Evolutionary conservation across 108 stramenopile genomes (phyloP).

Genomic region (Cyclotella atomus): DNA sequence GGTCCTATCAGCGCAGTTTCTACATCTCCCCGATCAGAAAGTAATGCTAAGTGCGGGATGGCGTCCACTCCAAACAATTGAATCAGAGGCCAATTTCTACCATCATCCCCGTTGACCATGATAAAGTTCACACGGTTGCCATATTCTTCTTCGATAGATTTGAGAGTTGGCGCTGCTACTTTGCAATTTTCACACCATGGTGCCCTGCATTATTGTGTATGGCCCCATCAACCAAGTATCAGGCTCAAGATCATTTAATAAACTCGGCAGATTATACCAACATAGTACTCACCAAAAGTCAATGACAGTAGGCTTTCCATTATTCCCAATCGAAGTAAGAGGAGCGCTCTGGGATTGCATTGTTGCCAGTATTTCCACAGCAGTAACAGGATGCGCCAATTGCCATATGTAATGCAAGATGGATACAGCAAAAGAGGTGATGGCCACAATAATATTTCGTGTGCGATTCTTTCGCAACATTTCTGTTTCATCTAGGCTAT

Average conservation of each 20-base stretch:
- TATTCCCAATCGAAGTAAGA: slow-evolving; percentile 63
- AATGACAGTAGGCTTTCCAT: slow-evolving; percentile 77
- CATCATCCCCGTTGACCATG: slow-evolving; percentile 69
- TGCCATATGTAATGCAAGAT: slow-evolving; percentile 69
- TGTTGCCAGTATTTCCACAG: slow-evolving; percentile 59
- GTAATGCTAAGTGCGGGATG: slow-evolving; percentile 80
- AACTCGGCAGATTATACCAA: not conserved
- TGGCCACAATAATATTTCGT: slow-evolving; percentile 65
- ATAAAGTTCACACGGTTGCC: slow-evolving; percentile 76
- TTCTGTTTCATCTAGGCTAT: not conserved
- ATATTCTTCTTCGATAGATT: slow-evolving; percentile 69
- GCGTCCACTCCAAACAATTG: slow-evolving; percentile 83
- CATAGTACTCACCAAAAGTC: slow-evolving; percentile 62
- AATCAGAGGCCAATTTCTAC: slow-evolving; percentile 66
- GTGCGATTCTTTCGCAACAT: slow-evolving; percentile 23
- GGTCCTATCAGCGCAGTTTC: slow-evolving; percentile 88
- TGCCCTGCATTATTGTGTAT: slow-evolving; percentile 35
- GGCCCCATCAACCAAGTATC: too few species aligned
- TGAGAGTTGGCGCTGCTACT: slow-evolving; percentile 67
- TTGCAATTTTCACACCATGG: slow-evolving; percentile 87
- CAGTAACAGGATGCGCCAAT: slow-evolving; percentile 73
- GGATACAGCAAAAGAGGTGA: slow-evolving; percentile 61
- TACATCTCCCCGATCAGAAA: slow-evolving; percentile 72
- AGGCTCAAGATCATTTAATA: too few species aligned
- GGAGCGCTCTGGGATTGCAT: slow-evolving; percentile 74